Conservation (phyloP, 208 protist genomes). For the Trypanosoma brucei region DNA sequence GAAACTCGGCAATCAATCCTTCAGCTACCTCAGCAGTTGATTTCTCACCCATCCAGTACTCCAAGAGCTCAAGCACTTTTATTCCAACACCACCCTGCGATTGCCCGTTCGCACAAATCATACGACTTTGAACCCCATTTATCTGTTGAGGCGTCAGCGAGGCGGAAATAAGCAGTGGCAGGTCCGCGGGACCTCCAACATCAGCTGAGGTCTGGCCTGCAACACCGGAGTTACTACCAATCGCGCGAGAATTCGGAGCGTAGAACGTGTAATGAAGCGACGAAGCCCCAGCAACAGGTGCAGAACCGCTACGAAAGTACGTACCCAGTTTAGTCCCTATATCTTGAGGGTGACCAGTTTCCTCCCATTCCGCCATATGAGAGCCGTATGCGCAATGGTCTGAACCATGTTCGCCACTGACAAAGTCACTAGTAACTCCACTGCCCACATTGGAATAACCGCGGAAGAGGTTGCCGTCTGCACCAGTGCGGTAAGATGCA, state of each 20-base stretch:
- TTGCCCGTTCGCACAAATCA: background rate
- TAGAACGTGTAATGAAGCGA: background rate
- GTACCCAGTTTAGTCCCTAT: background rate
- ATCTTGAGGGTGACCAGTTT: background rate
- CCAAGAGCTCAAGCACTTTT: constrained; percentile 60
- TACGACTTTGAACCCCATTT: constrained; percentile 3
- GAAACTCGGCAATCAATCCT: constrained; percentile 33
- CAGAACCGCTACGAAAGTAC: constrained; percentile 9
- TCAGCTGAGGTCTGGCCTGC: background rate
- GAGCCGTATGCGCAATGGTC: constrained; percentile 1
- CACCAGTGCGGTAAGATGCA: constrained; percentile 3
- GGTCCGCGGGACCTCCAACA: constrained; percentile 2
- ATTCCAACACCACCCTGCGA: constrained; percentile 27
- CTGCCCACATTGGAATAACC: constrained; percentile 1
- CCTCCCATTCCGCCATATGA: background rate
- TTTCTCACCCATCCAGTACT: constrained; percentile 59
- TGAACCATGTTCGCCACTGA: background rate
- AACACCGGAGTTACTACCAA: background rate
- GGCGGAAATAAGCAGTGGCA: constrained; percentile 12
- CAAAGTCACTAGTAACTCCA: background rate
- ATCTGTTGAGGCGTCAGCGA: constrained; percentile 10
- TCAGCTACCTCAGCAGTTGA: constrained; percentile 36
- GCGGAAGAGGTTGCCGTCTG: background rate
- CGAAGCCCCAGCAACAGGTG: background rate
- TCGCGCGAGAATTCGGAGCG: background rate